A percentile compares a stretch with the other conserved stretches of the same genome.
phyloP scores from a whole-genome alignment of 2,329 filamentous ascomycete species.

The Aureobasidium leucospermi region DNA sequence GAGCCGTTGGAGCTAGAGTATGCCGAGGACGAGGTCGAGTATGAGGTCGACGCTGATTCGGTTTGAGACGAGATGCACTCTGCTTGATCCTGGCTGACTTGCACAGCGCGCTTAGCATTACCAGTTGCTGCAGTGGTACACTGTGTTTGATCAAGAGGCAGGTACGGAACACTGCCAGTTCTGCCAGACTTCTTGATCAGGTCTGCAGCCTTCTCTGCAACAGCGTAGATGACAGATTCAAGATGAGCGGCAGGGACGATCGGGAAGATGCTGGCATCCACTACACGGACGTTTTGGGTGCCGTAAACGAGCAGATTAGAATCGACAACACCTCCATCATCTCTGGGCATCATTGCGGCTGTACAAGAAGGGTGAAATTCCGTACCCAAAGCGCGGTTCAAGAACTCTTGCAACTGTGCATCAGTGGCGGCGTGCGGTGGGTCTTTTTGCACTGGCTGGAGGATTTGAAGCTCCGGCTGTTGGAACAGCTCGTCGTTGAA shows the following conservation, averaged over 20 bases:
- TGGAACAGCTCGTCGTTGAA: conserved; percentile 25
- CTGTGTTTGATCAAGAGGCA: conserved; percentile 14
- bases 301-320: conserved; percentile 34
- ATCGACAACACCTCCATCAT: conserved; percentile 43
- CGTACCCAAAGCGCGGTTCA: conserved; percentile 29
- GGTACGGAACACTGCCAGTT: neutral
- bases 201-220: conserved; percentile 20
- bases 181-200: conserved; percentile 16
- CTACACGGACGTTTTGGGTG: conserved; percentile 35
- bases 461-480: conserved; percentile 19
- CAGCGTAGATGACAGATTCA: conserved; percentile 17
- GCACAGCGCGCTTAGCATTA: conserved; percentile 4
- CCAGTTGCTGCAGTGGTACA: conserved; percentile 12
- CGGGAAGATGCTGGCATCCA: conserved; percentile 37
- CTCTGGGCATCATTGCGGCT: conserved; percentile 39
- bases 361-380: conserved; percentile 34
- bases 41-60: neutral
- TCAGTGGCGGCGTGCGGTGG: conserved; percentile 25
- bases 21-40: neutral
- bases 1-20: neutral
- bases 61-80: neutral
- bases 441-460: conserved; percentile 22
- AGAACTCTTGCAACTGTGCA: conserved; percentile 22
- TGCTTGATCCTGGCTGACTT: neutral
- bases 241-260: conserved; percentile 28